phyloP scores from a whole-genome alignment of 2,329 filamentous ascomycete species.

The Colletotrichum navitas region DNA sequence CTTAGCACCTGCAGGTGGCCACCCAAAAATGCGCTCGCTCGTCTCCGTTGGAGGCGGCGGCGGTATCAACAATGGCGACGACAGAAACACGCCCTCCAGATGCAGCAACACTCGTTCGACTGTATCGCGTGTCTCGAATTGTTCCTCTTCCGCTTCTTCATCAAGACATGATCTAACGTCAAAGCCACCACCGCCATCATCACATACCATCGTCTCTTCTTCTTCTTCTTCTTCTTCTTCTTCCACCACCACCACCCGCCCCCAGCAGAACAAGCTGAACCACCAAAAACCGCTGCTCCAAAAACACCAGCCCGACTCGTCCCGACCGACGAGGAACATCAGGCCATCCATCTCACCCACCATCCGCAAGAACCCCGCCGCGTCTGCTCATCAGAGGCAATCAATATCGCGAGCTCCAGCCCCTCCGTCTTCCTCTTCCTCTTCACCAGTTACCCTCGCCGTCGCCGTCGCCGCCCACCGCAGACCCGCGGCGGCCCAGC shows the following conservation, averaged over 20 bases:
- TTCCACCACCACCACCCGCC: background rate
- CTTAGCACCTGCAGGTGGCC: background rate
- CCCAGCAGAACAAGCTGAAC: constrained; percentile 12
- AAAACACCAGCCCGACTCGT: constrained; percentile 29
- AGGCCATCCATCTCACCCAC: constrained; percentile 39
- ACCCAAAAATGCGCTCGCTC: constrained; percentile 34
- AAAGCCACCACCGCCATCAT: constrained; percentile 6
- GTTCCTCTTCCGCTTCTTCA: constrained; percentile 1
- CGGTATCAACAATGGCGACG: background rate
- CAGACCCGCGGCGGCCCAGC: constrained; percentile 32
- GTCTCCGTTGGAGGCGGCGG: constrained; percentile 3
- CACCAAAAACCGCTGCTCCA: constrained; percentile 22
- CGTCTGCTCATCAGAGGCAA: constrained; percentile 7
- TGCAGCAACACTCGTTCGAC: constrained; percentile 30
- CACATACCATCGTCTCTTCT: background rate
- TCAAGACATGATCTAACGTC: constrained; percentile 9
- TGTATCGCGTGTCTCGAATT: constrained; percentile 4
- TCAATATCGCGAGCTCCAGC: constrained; percentile 15
- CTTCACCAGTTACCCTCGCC: constrained; percentile 37
- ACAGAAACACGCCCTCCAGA: constrained; percentile 14
- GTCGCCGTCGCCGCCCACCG: constrained; percentile 5
- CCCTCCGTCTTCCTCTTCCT: constrained; percentile 52
- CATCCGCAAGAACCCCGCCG: constrained; percentile 28
- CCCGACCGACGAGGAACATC: constrained; percentile 36
- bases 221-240: background rate